phyloP scores from a whole-genome alignment of 2,329 filamentous ascomycete species.

The Paramyrothecium roridum region DNA sequence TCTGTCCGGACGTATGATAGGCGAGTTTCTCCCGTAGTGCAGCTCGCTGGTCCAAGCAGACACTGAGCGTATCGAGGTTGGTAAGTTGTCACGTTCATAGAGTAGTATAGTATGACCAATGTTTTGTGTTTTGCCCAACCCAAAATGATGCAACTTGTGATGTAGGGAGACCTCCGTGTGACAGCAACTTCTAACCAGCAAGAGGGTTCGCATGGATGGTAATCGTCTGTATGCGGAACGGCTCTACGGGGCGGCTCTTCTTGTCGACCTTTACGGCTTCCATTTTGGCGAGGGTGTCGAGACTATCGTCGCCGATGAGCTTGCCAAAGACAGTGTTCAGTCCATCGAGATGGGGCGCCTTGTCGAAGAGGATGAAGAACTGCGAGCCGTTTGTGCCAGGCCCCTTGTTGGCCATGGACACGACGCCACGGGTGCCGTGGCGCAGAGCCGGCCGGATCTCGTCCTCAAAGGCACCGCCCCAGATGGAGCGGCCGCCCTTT shows the following conservation, averaged over 20 bases:
- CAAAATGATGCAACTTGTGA: too few species aligned
- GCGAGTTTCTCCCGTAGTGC: too few species aligned
- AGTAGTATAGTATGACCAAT: too few species aligned
- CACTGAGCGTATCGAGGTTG: too few species aligned
- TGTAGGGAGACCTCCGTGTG: too few species aligned
- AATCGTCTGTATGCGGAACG: slow-evolving; percentile 63
- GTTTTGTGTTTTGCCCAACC: too few species aligned
- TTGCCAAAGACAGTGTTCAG: slow-evolving; percentile 83
- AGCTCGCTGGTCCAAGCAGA: too few species aligned
- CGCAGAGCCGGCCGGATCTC: slow-evolving; percentile 71
- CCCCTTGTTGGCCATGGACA: slow-evolving; percentile 79
- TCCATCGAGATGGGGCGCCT: slow-evolving; percentile 77
- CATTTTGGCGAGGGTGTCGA: slow-evolving; percentile 66
- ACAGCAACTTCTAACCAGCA: slow-evolving; percentile 46
- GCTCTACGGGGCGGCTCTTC: slow-evolving; percentile 70
- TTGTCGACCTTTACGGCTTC: slow-evolving; percentile 72
- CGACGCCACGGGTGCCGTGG: slow-evolving; percentile 65
- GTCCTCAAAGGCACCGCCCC: slow-evolving; percentile 71
- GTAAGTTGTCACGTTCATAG: too few species aligned
- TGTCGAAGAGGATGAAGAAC: slow-evolving; percentile 78
- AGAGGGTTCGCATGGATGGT: slow-evolving; percentile 79
- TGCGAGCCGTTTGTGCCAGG: slow-evolving; percentile 73
- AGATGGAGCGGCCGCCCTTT: slow-evolving; percentile 71
- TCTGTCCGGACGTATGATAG: too few species aligned
- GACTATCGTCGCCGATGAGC: slow-evolving; percentile 62